Conservation (phyloP, 1,284 basidiomycete genomes). For the Malassezia cuniculi region DNA sequence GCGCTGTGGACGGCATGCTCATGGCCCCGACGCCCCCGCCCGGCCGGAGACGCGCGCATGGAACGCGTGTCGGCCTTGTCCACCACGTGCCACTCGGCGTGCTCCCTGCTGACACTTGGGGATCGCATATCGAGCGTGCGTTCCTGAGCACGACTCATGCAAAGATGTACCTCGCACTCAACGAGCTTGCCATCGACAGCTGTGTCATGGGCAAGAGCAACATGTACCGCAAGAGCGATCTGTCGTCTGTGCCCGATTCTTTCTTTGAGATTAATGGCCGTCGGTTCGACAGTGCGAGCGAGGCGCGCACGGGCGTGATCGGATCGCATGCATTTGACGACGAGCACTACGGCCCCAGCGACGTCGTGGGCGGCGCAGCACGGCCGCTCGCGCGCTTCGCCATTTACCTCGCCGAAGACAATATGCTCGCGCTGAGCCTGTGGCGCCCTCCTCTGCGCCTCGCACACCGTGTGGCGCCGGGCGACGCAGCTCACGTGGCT, state of each 20-base stretch:
- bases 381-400: slow-evolving; percentile 38
- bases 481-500: slow-evolving; percentile 33
- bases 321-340: slow-evolving; percentile 31
- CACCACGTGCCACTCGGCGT: slow-evolving; percentile 91
- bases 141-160: slow-evolving; percentile 95
- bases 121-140: slow-evolving; percentile 76
- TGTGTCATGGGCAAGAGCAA: slow-evolving; percentile 97
- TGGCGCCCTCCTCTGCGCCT: slow-evolving; percentile 31
- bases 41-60: slow-evolving; percentile 24
- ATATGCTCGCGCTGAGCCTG: slow-evolving; percentile 41
- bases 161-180: slow-evolving; percentile 97
- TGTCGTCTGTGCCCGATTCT: slow-evolving; percentile 51
- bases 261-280: slow-evolving; percentile 29
- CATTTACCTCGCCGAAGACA: slow-evolving; percentile 44
- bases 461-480: slow-evolving; percentile 25
- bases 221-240: slow-evolving; percentile 76
- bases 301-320: slow-evolving; percentile 27
- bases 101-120: slow-evolving; percentile 50
- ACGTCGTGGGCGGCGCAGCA: slow-evolving; percentile 9
- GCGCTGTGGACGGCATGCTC: slow-evolving; percentile 64
- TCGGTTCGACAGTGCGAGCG: slow-evolving; percentile 19
- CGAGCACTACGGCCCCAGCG: slow-evolving; percentile 5
- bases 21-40: slow-evolving; percentile 20
- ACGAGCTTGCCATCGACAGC: slow-evolving; percentile 68
- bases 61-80: slow-evolving; percentile 59